Evolutionary conservation across 2,329 filamentous ascomycete genomes (phyloP).

Genomic region (Hypoxylon sp.): DNA sequence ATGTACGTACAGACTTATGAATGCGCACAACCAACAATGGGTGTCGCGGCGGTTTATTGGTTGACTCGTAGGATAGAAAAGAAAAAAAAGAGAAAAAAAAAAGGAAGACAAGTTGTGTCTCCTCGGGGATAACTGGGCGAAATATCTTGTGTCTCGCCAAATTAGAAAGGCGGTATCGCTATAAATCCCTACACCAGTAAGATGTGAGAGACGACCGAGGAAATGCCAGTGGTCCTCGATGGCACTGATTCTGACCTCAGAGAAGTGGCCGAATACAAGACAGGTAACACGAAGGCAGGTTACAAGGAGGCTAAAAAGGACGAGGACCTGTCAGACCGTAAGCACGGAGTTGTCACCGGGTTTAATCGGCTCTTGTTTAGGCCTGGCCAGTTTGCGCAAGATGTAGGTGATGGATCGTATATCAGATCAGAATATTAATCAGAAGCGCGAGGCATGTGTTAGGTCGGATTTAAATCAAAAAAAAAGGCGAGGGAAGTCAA

Average conservation of each 20-base stretch:
- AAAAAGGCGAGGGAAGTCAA: slow-evolving; percentile 22
- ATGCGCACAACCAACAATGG: slow-evolving; percentile 41
- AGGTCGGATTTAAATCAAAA: slow-evolving; percentile 24
- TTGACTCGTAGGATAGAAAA: slow-evolving; percentile 26
- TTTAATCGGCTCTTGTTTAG: slow-evolving; percentile 47
- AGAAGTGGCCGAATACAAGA: slow-evolving; percentile 32
- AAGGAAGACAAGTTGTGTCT: slow-evolving; percentile 34
- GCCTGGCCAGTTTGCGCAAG: slow-evolving; percentile 46
- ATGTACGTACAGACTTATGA: slow-evolving; percentile 39
- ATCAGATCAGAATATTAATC: slow-evolving; percentile 45
- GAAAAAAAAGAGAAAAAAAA: slow-evolving; percentile 24
- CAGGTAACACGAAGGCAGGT: slow-evolving; percentile 33
- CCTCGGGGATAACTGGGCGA: slow-evolving; percentile 29
- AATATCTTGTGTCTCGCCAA: slow-evolving; percentile 37
- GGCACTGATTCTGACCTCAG: slow-evolving; percentile 45
- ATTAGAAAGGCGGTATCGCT: slow-evolving; percentile 43
- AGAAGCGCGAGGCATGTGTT: slow-evolving; percentile 25
- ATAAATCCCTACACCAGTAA: slow-evolving; percentile 43
- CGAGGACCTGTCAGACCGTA: slow-evolving; percentile 46
- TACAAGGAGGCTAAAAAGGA: slow-evolving; percentile 44
- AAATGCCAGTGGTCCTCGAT: slow-evolving; percentile 41
- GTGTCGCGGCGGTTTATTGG: slow-evolving; percentile 31
- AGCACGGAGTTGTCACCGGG: slow-evolving; percentile 45
- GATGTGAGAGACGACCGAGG: slow-evolving; percentile 36
- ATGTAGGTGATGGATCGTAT: slow-evolving; percentile 42